These are phyloP conservation scores for Davidsoniella australis DNA, from an alignment of 2,329 filamentous ascomycete species.

Conservation along the genomic window DNA sequence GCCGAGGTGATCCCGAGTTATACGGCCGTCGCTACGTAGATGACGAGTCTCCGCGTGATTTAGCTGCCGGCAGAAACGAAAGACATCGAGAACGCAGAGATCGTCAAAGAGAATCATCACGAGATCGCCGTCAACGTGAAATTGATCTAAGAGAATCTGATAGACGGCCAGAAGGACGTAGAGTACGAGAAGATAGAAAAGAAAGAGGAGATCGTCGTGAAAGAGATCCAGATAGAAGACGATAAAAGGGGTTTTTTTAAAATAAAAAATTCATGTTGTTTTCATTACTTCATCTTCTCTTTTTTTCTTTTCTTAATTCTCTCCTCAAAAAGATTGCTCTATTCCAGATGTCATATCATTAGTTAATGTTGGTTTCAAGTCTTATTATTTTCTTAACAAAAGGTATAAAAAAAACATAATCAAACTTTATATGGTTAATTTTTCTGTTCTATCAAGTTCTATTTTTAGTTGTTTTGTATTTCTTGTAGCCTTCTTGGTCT, in stretches of 20 bases:
- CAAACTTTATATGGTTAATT: too few relatives aligned
- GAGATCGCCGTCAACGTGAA: conserved; percentile 4
- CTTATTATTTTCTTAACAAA: too few relatives aligned
- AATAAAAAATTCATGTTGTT: neutral
- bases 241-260: neutral
- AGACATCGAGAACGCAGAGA: neutral
- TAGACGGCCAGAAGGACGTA: neutral
- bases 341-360: too few relatives aligned
- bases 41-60: conserved; percentile 21
- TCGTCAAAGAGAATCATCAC: neutral
- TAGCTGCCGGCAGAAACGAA: conserved; percentile 1
- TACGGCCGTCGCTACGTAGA: conserved; percentile 36
- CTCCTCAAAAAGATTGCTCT: too few relatives aligned
- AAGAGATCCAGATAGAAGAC: neutral
- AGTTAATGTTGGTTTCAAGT: too few relatives aligned
- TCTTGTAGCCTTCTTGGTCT: too few relatives aligned
- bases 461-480: too few relatives aligned
- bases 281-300: conserved; percentile 1
- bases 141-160: neutral
- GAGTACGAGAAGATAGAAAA: neutral
- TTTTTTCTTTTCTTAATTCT: neutral
- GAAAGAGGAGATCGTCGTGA: neutral
- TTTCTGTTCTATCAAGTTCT: too few relatives aligned
- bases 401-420: too few relatives aligned
- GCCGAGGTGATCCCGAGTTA: conserved; percentile 65